Base-by-base conservation (phyloP, 345 rosid species). In the Salix koriyanagi region DNA sequence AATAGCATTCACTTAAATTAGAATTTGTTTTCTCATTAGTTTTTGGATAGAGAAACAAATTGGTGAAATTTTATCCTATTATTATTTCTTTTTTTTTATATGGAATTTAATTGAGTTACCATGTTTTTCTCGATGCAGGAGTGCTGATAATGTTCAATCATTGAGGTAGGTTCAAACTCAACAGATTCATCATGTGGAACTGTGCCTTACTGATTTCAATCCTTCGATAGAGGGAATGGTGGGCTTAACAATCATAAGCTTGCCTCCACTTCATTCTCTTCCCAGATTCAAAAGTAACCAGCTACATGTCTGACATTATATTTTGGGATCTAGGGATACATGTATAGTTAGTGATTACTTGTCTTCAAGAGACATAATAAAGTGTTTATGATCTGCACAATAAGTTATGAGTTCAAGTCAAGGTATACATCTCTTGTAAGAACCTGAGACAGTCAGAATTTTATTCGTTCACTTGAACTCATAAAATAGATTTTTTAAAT, bases 211-310 rank as follows among this genome's bases (percentile, higher is more conserved):
- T 44, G 50, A 7, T 41, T 41, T 41, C 11, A 7, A 41, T 41
- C 44, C 50, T 61, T 9, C 14, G 23, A 4, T 34, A 13, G 46
- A 68, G 48, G 18, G 46, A 69, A 50, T 26, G 71, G 67, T 72
- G 67, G 77, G 15, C 70, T 80, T 46, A 67, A 66, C 76, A 76
- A 68, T 72, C 70, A 44, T 75, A 3, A 11, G 13, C 25, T 32
- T 66, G 61, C 50, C 50, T 25, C 46, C 39, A 9, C 68, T 48
- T 21, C 7, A 13, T 44, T 44, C 50, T 44, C 50, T 12, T 12
- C 5, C 50, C 16, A 44, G 16, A 44, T 44, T 14, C 50, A 44
- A 44, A 44, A 44, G 18, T 12, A 44, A 44, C 1, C 0, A 44
- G 15, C 15, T 13, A 3, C 16, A 44, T 44, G 44, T 13, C 16